These are phyloP conservation scores for Geranomyces michiganensis DNA, from an alignment of 192 early-diverging fungal genomes.

Conservation along the genomic window DNA sequence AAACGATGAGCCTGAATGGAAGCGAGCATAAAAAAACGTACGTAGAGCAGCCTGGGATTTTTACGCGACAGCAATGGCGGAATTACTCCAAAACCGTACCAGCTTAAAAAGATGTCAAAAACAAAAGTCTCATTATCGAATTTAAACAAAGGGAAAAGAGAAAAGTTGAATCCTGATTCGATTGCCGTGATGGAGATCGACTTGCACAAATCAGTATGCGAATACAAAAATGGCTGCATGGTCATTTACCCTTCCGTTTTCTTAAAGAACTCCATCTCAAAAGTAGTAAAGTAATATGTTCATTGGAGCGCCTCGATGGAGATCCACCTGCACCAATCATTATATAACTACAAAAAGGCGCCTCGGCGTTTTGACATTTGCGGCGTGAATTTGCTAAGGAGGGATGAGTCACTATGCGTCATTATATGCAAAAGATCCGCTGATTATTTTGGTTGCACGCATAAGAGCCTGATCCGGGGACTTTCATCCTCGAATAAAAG, in stretches of 20 bases:
- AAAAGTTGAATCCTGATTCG: conserved; percentile 1
- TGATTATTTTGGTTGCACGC: no score
- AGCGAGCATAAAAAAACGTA: no score
- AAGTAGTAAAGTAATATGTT: not conserved
- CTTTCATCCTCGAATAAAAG: no score
- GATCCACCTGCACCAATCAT: conserved; percentile 1
- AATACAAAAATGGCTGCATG: conserved; percentile 8
- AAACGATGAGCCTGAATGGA: no score
- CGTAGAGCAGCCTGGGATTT: no score
- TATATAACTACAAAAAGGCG: not conserved
- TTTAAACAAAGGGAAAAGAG: conserved; percentile 1
- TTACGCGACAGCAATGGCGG: not conserved
- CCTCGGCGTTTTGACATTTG: no score
- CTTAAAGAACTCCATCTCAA: not conserved
- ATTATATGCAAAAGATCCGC: no score
- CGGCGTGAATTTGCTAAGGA: no score
- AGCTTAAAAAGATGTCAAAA: not conserved
- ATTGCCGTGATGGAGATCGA: conserved; percentile 14
- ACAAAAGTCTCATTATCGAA: conserved; percentile 4
- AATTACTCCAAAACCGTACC: not conserved
- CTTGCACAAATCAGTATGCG: conserved; percentile 6
- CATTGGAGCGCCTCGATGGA: conserved; percentile 3
- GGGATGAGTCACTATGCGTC: no score
- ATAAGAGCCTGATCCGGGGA: no score
- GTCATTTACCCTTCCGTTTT: not conserved